Evolutionary conservation across 2,329 filamentous ascomycete genomes (phyloP).

Genomic region (Colletotrichum magnum): DNA sequence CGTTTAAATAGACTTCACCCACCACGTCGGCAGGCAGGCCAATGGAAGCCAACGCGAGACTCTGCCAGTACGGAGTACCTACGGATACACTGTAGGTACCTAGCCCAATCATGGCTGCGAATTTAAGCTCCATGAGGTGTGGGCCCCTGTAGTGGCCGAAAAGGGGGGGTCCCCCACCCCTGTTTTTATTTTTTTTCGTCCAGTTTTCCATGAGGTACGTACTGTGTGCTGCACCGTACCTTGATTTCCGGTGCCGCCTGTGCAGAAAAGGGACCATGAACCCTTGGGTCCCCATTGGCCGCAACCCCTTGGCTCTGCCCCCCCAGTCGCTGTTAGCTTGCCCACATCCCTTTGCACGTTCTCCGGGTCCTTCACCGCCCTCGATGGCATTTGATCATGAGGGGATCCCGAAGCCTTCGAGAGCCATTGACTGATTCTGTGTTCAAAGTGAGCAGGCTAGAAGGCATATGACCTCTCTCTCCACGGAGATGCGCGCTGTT

Average conservation of each 20-base stretch:
- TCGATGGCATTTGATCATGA: slow-evolving; percentile 11
- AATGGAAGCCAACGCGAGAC: slow-evolving; percentile 10
- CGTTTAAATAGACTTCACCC: slow-evolving; percentile 17
- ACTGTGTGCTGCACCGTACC: slow-evolving; percentile 1
- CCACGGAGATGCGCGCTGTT: too few relatives aligned
- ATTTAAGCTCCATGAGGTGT: slow-evolving; percentile 29
- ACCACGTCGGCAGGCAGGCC: neutral
- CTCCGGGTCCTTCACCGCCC: slow-evolving; percentile 30
- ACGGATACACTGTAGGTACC: too few relatives aligned
- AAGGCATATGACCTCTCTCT: too few relatives aligned
- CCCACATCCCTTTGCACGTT: slow-evolving; percentile 31
- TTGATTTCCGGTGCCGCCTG: slow-evolving; percentile 9
- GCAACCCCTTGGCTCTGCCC: neutral
- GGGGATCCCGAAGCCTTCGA: neutral
- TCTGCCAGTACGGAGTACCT: neutral
- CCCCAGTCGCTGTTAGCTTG: neutral
- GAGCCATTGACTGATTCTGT: neutral
- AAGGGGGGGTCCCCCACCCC: slow-evolving; percentile 19
- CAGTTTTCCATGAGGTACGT: slow-evolving; percentile 17
- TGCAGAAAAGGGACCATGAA: slow-evolving; percentile 20
- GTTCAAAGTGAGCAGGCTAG: neutral
- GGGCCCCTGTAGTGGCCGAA: too few relatives aligned
- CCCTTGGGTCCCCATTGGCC: slow-evolving; percentile 22
- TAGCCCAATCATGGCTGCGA: slow-evolving; percentile 15
- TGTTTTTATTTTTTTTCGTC: too few relatives aligned